A percentile compares a stretch with the other conserved stretches of the same genome.
Conservation (phyloP, 306 rosid species). For the Potentilla sterilis region DNA sequence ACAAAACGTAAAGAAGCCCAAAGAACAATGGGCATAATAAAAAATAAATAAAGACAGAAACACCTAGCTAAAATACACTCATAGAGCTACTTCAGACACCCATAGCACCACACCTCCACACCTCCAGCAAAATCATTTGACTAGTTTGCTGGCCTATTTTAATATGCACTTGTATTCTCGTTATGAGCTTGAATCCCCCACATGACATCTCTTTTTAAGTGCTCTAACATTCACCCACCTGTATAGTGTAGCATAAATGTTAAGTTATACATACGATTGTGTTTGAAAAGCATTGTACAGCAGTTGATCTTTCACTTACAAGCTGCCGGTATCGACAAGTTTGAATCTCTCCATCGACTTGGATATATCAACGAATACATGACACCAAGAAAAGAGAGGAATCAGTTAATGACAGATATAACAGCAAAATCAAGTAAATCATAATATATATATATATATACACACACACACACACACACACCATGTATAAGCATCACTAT, state of each 20-base stretch:
- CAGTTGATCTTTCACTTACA: slow-evolving; percentile 47
- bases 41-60: too few species aligned
- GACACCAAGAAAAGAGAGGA: slow-evolving; percentile 11
- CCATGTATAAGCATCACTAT: slow-evolving; percentile 11
- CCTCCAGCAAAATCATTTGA: too few species aligned
- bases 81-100: too few species aligned
- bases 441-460: slow-evolving; percentile 11
- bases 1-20: too few species aligned
- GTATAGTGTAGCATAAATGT: slow-evolving; percentile 6
- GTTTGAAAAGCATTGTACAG: slow-evolving; percentile 16
- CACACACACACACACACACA: too few species aligned
- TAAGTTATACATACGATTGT: slow-evolving; percentile 14
- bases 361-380: slow-evolving; percentile 29
- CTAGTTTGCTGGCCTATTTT: too few species aligned
- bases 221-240: slow-evolving; percentile 71
- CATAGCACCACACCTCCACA: too few species aligned
- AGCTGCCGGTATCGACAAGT: slow-evolving; percentile 56
- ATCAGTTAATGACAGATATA: background rate
- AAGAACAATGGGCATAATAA: too few species aligned
- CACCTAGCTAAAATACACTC: too few species aligned
- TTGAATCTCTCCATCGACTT: slow-evolving; percentile 53
- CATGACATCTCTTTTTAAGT: slow-evolving; percentile 39
- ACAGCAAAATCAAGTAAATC: slow-evolving; percentile 14
- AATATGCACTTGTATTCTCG: too few species aligned
- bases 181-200: too few species aligned